Conservation (phyloP, 768 basidiomycete genomes). For the Mycena crocata region DNA sequence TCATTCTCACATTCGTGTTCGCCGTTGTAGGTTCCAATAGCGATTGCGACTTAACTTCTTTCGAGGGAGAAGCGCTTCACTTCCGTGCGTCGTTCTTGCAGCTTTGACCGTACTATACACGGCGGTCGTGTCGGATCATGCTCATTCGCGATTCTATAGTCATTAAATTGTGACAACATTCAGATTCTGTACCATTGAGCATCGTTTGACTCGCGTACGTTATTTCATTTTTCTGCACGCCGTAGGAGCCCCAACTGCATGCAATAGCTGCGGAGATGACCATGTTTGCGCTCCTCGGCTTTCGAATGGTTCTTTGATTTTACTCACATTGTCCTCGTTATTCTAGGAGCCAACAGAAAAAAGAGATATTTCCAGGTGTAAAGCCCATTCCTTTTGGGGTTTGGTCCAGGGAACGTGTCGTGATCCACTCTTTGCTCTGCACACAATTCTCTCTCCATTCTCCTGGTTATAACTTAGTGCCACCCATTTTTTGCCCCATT, state of each 20-base stretch:
- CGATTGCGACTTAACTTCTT: slow-evolving; percentile 11
- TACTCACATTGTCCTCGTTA: slow-evolving; percentile 26
- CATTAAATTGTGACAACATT: slow-evolving; percentile 15
- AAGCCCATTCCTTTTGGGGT: slow-evolving; percentile 35
- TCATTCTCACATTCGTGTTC: slow-evolving; percentile 34
- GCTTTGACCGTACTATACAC: background rate
- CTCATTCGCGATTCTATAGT: slow-evolving; percentile 25
- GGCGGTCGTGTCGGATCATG: slow-evolving; percentile 23
- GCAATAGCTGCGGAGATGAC: slow-evolving; percentile 15
- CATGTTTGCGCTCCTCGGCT: slow-evolving; percentile 31
- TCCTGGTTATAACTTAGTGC: slow-evolving; percentile 19
- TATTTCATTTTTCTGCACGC: slow-evolving; percentile 11
- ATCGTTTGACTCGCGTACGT: slow-evolving; percentile 30
- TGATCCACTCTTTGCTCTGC: slow-evolving; percentile 26
- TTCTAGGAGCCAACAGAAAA: slow-evolving; percentile 26
- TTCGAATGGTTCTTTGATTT: slow-evolving; percentile 16
- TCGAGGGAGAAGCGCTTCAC: slow-evolving; percentile 4
- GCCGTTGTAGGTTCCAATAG: slow-evolving; percentile 25
- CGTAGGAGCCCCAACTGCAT: slow-evolving; percentile 26
- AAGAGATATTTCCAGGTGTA: slow-evolving; percentile 14
- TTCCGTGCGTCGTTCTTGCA: slow-evolving; percentile 16
- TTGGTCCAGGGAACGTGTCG: slow-evolving; percentile 23
- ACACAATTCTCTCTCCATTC: slow-evolving; percentile 21
- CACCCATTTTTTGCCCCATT: slow-evolving; percentile 2
- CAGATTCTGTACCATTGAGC: slow-evolving; percentile 9